phyloP scores from a whole-genome alignment of 805 yeast genomes.

The Yamadazyma olivae region DNA sequence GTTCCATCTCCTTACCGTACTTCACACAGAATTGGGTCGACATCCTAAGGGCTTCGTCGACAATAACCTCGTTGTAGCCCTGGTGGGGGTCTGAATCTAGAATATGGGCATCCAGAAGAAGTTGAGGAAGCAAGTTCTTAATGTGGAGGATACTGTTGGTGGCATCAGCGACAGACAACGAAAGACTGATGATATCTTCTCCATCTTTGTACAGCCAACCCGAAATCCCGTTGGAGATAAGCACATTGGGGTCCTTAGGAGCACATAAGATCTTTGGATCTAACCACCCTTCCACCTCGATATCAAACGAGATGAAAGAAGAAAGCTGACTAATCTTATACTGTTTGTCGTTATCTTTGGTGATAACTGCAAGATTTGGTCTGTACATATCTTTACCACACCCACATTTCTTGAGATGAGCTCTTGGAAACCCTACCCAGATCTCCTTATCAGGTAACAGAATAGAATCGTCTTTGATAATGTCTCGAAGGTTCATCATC shows the following conservation, averaged over 20 bases:
- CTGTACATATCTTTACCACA: constrained; percentile 39
- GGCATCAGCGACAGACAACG: constrained; percentile 35
- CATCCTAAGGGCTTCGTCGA: constrained; percentile 27
- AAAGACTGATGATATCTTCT: constrained; percentile 28
- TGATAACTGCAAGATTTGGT: constrained; percentile 34
- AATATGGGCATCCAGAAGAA: constrained; percentile 11
- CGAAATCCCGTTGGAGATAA: constrained; percentile 36
- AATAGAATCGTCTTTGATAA: constrained; percentile 6
- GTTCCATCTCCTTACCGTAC: constrained; percentile 20
- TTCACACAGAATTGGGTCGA: constrained; percentile 24
- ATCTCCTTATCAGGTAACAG: constrained; percentile 22
- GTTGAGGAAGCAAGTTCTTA: constrained; percentile 25
- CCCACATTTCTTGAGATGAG: constrained; percentile 36
- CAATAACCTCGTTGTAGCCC: constrained; percentile 21
- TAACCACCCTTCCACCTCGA: constrained; percentile 29
- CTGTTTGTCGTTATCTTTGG: constrained; percentile 11
- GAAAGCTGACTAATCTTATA: constrained; percentile 27
- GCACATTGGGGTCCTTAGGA: constrained; percentile 23
- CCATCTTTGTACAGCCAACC: constrained; percentile 19
- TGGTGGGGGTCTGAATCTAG: constrained; percentile 4
- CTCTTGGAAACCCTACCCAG: constrained; percentile 40
- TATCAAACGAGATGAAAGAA: constrained; percentile 26
- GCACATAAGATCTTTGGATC: constrained; percentile 22
- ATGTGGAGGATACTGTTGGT: constrained; percentile 34
- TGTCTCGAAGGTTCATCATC: constrained; percentile 21